Evolutionary conservation across 2,329 filamentous ascomycete genomes (phyloP).

Genomic region (Xenoacremonium recifei): DNA sequence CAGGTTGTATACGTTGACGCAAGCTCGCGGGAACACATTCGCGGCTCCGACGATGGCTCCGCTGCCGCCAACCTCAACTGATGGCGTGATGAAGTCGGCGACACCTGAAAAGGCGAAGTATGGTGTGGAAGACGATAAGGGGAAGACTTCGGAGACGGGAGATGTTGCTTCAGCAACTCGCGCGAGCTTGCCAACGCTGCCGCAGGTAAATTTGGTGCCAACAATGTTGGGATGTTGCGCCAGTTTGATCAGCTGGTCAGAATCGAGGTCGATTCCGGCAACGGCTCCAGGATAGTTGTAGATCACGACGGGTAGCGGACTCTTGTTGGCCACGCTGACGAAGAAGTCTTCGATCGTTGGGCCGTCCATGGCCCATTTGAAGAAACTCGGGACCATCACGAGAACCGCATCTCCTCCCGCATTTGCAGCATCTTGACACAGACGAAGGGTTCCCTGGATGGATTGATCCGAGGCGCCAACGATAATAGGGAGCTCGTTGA

Average conservation of each 20-base stretch:
- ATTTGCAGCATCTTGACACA: constrained; percentile 63
- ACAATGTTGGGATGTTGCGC: constrained; percentile 80
- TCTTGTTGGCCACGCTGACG: constrained; percentile 70
- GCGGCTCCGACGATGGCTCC: constrained; percentile 87
- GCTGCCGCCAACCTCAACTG: constrained; percentile 72
- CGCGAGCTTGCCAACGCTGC: constrained; percentile 85
- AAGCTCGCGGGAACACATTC: constrained; percentile 82
- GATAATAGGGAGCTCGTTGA: constrained; percentile 73
- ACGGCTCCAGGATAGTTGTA: constrained; percentile 94
- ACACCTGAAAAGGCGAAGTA: constrained; percentile 90
- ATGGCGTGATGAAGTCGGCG: constrained; percentile 84
- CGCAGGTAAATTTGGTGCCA: constrained; percentile 90
- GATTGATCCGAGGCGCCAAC: constrained; percentile 79
- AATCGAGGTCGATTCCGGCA: constrained; percentile 85
- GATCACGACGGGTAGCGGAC: constrained; percentile 74
- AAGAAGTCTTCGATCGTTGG: constrained; percentile 72
- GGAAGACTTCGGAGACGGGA: background rate
- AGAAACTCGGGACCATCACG: constrained; percentile 67
- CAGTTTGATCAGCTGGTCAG: constrained; percentile 78
- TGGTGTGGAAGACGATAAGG: constrained; percentile 44
- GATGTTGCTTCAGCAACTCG: constrained; percentile 69
- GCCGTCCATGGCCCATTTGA: constrained; percentile 78
- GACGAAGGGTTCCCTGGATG: constrained; percentile 75
- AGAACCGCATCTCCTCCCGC: constrained; percentile 80
- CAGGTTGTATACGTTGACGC: constrained; percentile 75